Evolutionary conservation across 345 rosid genomes (phyloP).

Genomic region (Lepidium africanum): DNA sequence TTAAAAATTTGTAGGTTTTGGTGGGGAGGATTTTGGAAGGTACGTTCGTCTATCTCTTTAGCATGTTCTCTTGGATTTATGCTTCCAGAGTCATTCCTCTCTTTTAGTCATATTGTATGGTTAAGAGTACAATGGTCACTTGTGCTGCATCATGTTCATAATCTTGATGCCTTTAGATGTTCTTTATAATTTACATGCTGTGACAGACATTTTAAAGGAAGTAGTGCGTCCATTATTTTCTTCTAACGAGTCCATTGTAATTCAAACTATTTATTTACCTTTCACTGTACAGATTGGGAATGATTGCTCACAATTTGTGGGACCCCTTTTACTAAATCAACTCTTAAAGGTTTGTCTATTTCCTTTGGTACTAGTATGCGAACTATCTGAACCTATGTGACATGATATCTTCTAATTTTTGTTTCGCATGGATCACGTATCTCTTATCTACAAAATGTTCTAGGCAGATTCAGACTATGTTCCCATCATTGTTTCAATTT

Average conservation of each 20-base stretch:
- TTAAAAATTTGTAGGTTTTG: slow-evolving; percentile 62
- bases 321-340: slow-evolving; percentile 78
- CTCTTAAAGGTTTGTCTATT: slow-evolving; percentile 62
- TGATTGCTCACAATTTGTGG: slow-evolving; percentile 90
- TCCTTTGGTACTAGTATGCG: background rate
- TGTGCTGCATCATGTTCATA: background rate
- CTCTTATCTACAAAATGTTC: background rate
- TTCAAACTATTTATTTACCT: background rate
- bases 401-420: background rate
- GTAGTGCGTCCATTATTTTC: background rate
- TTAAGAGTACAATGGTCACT: background rate
- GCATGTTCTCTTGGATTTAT: background rate
- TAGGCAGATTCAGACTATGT: slow-evolving; percentile 3
- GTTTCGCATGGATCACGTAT: slow-evolving; percentile 10
- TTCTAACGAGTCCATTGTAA: background rate
- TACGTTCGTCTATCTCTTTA: slow-evolving; percentile 23
- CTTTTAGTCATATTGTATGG: background rate
- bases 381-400: background rate
- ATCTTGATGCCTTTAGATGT: background rate
- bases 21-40: slow-evolving; percentile 99
- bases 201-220: background rate
- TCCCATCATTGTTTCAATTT: background rate
- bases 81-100: background rate
- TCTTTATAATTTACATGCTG: background rate
- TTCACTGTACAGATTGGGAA: slow-evolving; percentile 34